Percentiles rank a stretch among this genome's conserved stretches.
Evolutionary conservation across 306 rosid genomes (phyloP).

Genomic region (Hippophae tibetana): DNA sequence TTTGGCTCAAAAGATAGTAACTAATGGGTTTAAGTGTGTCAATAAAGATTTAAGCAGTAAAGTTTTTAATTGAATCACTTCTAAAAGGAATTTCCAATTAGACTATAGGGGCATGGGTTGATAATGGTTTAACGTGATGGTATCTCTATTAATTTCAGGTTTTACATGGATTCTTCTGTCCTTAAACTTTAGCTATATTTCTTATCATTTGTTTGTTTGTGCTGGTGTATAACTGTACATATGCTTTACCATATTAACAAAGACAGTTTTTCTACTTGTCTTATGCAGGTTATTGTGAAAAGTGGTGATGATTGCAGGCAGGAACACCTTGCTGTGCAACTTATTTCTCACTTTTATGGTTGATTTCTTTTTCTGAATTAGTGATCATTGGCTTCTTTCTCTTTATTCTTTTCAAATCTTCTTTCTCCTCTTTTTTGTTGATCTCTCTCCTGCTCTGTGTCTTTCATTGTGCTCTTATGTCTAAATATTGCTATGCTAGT

Average conservation of each 20-base stretch:
- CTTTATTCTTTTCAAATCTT: background rate
- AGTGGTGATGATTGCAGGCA: slow-evolving; percentile 99
- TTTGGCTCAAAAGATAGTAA: too few species aligned
- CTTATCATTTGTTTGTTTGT: background rate
- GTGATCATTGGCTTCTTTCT: slow-evolving; percentile 2
- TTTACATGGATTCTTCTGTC: background rate
- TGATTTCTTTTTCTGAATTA: slow-evolving; percentile 15
- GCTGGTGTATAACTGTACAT: background rate
- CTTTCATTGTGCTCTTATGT: too few species aligned
- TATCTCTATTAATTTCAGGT: too few species aligned
- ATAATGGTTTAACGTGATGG: too few species aligned
- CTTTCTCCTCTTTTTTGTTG: too few species aligned
- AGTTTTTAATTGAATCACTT: too few species aligned
- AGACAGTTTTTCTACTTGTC: slow-evolving; percentile 8
- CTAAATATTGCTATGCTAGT: too few species aligned
- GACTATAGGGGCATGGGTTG: too few species aligned
- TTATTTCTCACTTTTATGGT: slow-evolving; percentile 97
- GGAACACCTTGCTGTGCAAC: slow-evolving; percentile 99
- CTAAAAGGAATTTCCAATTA: too few species aligned
- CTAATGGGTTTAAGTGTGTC: too few species aligned
- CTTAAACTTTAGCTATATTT: background rate
- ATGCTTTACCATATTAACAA: slow-evolving; percentile 12
- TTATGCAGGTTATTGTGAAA: slow-evolving; percentile 75
- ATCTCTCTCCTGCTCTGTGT: too few species aligned
- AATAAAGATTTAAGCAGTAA: too few species aligned